phyloP scores from a whole-genome alignment of 495 filamentous ascomycete genomes.

The Peziza echinospora region DNA sequence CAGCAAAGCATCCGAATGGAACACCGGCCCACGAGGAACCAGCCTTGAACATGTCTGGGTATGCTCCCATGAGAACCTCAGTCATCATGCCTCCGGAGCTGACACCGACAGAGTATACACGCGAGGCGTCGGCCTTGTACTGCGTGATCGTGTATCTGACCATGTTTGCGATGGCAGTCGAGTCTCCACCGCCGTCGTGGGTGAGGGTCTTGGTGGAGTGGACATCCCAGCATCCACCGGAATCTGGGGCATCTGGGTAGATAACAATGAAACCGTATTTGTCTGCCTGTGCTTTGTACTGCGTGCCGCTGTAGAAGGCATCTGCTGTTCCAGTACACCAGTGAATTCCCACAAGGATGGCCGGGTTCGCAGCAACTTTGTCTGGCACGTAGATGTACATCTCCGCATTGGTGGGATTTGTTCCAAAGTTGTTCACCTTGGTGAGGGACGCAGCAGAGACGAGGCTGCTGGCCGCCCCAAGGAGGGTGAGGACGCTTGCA shows the following conservation, averaged over 20 bases:
- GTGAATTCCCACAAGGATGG: slow-evolving; percentile 33
- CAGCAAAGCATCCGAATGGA: slow-evolving; percentile 28
- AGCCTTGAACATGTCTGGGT: slow-evolving; percentile 31
- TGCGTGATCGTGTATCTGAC: slow-evolving; percentile 28
- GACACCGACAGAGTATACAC: slow-evolving; percentile 31
- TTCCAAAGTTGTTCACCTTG: slow-evolving; percentile 4
- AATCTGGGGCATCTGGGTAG: slow-evolving; percentile 29
- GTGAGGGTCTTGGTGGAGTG: slow-evolving; percentile 30
- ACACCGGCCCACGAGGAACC: slow-evolving; percentile 30
- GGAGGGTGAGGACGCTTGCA: neutral
- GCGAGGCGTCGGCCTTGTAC: slow-evolving; percentile 28
- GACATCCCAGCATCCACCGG: slow-evolving; percentile 39
- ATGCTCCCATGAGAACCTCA: slow-evolving; percentile 27
- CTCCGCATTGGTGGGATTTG: slow-evolving; percentile 3
- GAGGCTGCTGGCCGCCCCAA: neutral
- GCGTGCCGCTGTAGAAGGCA: slow-evolving; percentile 28
- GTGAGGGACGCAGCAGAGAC: neutral
- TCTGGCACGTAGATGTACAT: slow-evolving; percentile 24
- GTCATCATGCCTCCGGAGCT: slow-evolving; percentile 40
- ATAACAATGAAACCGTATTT: slow-evolving; percentile 35
- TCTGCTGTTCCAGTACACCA: slow-evolving; percentile 32
- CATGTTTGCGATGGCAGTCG: slow-evolving; percentile 39
- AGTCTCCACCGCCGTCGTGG: slow-evolving; percentile 37
- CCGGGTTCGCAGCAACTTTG: slow-evolving; percentile 29
- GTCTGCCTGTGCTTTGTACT: slow-evolving; percentile 30